Percentiles rank a stretch among this genome's conserved stretches.
These are phyloP conservation scores for Carallia pectinifolia DNA, from an alignment of 345 rosid genomes.

Conservation along the genomic window DNA sequence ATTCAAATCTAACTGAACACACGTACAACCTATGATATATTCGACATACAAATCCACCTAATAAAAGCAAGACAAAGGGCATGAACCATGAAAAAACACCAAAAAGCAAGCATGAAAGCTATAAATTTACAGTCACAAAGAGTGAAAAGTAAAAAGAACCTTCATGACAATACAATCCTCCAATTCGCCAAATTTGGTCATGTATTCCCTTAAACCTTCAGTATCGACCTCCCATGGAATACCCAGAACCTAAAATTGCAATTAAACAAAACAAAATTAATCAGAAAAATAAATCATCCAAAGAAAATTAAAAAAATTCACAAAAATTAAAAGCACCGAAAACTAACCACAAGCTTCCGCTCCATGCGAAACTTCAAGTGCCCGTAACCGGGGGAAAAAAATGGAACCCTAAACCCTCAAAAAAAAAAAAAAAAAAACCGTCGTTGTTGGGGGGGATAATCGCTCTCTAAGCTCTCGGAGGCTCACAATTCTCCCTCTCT, in stretches of 20 bases:
- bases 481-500: constrained; percentile 34
- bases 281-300: not conserved
- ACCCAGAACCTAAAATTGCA: constrained; percentile 68
- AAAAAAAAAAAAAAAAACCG: constrained; percentile 2
- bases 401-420: constrained; percentile 52
- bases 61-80: too few species aligned
- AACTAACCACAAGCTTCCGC: constrained; percentile 81
- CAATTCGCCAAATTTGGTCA: constrained; percentile 88
- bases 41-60: not conserved
- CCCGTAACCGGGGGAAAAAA: not conserved
- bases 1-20: not conserved
- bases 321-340: not conserved
- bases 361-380: constrained; percentile 44
- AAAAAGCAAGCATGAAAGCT: not conserved
- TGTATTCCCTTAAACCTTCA: constrained; percentile 84
- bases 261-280: not conserved
- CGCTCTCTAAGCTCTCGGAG: constrained; percentile 19
- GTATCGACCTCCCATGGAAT: constrained; percentile 98
- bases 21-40: not conserved
- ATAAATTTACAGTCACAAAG: not conserved
- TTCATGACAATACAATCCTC: constrained; percentile 99
- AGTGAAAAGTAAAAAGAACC: constrained; percentile 35
- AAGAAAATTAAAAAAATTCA: not conserved
- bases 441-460: not conserved
- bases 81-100: too few species aligned